Evolutionary conservation across 306 rosid genomes (phyloP).

Genomic region (Albizia julibrissin): DNA sequence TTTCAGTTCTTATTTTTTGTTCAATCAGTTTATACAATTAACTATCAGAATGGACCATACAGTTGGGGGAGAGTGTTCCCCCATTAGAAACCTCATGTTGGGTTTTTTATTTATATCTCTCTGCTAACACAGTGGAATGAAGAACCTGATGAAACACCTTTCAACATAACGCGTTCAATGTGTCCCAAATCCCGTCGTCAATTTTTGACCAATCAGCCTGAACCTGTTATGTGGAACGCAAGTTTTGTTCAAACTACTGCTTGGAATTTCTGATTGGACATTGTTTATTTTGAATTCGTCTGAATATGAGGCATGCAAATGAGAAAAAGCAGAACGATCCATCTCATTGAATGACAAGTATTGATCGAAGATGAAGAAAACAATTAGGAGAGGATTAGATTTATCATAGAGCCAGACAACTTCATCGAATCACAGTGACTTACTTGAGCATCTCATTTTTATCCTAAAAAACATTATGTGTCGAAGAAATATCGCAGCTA

Average conservation of each 20-base stretch:
- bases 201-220: slow-evolving; percentile 6
- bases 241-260: neutral
- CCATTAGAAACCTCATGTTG: slow-evolving; percentile 58
- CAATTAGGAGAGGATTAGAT: neutral
- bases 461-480: neutral
- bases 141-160: neutral
- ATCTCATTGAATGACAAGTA: neutral
- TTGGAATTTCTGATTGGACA: neutral
- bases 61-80: slow-evolving; percentile 51
- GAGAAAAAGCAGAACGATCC: neutral
- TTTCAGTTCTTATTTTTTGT: slow-evolving; percentile 32
- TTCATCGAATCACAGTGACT: neutral
- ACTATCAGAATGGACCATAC: slow-evolving; percentile 24
- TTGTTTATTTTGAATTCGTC: neutral
- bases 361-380: neutral
- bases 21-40: neutral
- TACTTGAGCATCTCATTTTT: neutral
- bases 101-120: neutral
- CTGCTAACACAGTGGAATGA: neutral
- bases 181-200: neutral
- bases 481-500: neutral
- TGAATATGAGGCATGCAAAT: neutral
- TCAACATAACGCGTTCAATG: slow-evolving; percentile 4
- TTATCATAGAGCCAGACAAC: neutral
- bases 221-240: neutral